Base-by-base conservation (phyloP, 177 flowering plant species). In the Vitis hybrid region DNA sequence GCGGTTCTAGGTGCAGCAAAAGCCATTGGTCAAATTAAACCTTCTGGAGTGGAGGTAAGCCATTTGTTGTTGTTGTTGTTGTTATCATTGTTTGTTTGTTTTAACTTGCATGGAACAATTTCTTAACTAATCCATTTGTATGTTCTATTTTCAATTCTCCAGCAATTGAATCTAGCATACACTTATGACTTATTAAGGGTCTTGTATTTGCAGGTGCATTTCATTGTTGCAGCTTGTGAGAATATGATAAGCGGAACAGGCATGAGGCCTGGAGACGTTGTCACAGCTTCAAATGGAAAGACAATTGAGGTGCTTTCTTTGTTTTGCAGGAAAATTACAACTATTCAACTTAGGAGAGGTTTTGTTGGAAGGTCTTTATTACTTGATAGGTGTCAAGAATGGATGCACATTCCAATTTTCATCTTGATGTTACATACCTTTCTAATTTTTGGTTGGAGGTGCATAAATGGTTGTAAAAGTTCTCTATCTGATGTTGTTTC, bases 211-310 rank as follows among this genome's bases (percentile, higher is more conserved):
- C 82, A 94, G 98, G 91, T 94, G 74, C 98, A 94, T 77, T 94
- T 94, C 78, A 85, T 94, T 70, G 92, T 90, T 75, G 97, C 98
- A 3, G 94, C 97, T 77, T 94, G 98, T 84, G 98, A 94, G 86
- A 94, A 94, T 78, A 92, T 94, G 98, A 94, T 94, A 18, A 94
- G 98, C 77, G 98, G 98, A 59, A 90, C 97, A 7, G 98, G 98
- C 62, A 94, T 94, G 98, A 86, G 97, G 75, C 98, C 98, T 64
- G 98, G 98, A 64, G 98, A 94, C 63, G 77, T 94, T 70, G 64
- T 94, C 68, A 94, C 98, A 2, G 97, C 98, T 70, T 90, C 97
- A 63, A 94, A 94, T 83, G 98, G 97, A 59, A 94, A 94, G 81
- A 94, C 98, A 49, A 91, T 91, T 76, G 99, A 94, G 96, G 97